Base-by-base conservation (phyloP, 164 flowering plant genomes). In the Tinospora cordifolia region DNA sequence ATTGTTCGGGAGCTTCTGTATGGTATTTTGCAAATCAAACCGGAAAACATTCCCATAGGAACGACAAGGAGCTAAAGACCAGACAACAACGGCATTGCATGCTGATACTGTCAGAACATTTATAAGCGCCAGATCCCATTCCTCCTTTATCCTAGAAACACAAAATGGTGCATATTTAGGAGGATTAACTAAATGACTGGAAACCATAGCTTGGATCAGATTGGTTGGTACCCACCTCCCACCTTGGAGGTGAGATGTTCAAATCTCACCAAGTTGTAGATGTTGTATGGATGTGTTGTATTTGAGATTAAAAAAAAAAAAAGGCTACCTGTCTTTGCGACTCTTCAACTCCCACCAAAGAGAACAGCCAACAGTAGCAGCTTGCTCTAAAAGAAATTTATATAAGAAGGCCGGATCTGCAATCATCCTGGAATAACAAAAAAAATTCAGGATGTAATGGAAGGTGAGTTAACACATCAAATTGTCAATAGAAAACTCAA, bases 1-100 rank as follows among this genome's bases (percentile, higher is more conserved):
- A 81, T 95, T 95, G 87, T 95, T 95, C 22, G 99, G 99, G 47
- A 95, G 96, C 87, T 95, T 92, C 75, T 95, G 98, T 77, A 95
- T 74, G 57, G 94, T 90, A 79, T 91, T 95, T 78, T 92, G 97
- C 81, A 92, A 79, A 81, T 91, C 98, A 82, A 81, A 90, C 19
- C 67, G 88, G 79, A 95, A 95, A 3, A 98, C 90, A 73, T 88
- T 87, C 41, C 97, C 98, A 76, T 95, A 92, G 7, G 98, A 95
- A 66, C 96, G 99, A 80, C 95, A 92, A 62, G 99, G 97, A 74
- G 97, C 99, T 75, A 95, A 92, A 6, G 93, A 87, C 98, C 98
- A 92, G 71, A 92, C 94, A 76, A 88, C 92, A 67, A 88, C 7
- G 41, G 93, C 94, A 81, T 90, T 95, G 86, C 98, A 92, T 69